A percentile compares a stretch with the other conserved stretches of the same genome.
Evolutionary conservation across 1,139 yeast genomes (phyloP).

Genomic region (Blastobotrys serpentis): DNA sequence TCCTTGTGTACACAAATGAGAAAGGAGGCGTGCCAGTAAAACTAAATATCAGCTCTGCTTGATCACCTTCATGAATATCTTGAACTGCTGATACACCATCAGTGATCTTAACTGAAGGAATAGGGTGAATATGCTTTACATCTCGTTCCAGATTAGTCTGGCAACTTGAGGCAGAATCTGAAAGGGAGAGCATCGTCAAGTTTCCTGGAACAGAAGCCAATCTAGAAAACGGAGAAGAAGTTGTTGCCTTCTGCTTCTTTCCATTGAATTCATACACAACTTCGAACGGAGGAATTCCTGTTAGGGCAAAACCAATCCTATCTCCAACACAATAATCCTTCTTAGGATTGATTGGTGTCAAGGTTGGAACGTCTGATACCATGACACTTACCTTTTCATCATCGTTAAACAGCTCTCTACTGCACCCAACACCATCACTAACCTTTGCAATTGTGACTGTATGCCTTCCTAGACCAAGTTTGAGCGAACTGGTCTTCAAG

Average conservation of each 20-base stretch:
- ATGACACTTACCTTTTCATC: constrained; percentile 45
- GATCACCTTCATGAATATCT: constrained; percentile 83
- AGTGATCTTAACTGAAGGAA: constrained; percentile 88
- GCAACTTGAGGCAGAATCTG: constrained; percentile 79
- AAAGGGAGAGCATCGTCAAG: constrained; percentile 62
- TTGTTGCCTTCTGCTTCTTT: constrained; percentile 56
- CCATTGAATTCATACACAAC: constrained; percentile 74
- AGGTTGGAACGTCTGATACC: constrained; percentile 75
- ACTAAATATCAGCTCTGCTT: constrained; percentile 48
- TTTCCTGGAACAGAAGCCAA: constrained; percentile 80
- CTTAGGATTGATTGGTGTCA: constrained; percentile 45
- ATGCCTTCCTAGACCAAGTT: constrained; percentile 55
- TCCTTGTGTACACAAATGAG: constrained; percentile 54
- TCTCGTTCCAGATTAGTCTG: constrained; percentile 57
- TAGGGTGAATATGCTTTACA: constrained; percentile 59
- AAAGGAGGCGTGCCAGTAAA: constrained; percentile 54
- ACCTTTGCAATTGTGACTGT: constrained; percentile 56
- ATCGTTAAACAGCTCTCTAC: constrained; percentile 40
- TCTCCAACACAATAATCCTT: constrained; percentile 87
- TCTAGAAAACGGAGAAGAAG: constrained; percentile 59
- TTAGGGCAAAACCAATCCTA: constrained; percentile 68
- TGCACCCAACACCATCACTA: constrained; percentile 71
- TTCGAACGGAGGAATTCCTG: constrained; percentile 78
- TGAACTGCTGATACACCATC: constrained; percentile 73
- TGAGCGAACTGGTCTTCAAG: constrained; percentile 43